Conservation (phyloP, 2,329 filamentous ascomycete species). For the Aspergillus fischeri region DNA sequence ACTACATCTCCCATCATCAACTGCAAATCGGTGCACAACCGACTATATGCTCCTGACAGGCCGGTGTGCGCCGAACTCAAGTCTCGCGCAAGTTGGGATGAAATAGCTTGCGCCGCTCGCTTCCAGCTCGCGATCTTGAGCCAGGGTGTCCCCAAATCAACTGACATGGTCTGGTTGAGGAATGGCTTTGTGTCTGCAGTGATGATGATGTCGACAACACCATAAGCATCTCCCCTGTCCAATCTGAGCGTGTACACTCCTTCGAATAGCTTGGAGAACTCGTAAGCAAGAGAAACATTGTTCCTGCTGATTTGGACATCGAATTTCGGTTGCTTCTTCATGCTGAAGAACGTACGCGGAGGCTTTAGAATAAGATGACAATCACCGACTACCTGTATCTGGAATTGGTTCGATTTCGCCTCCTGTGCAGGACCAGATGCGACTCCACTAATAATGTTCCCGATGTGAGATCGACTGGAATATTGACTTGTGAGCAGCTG, state of each 20-base stretch:
- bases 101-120: constrained; percentile 33
- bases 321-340: constrained; percentile 46
- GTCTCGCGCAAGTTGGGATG: constrained; percentile 35
- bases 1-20: constrained; percentile 35
- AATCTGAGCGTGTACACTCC: constrained; percentile 52
- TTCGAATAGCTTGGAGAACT: constrained; percentile 49
- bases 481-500: constrained; percentile 12
- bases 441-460: constrained; percentile 22
- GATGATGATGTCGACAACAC: constrained; percentile 48
- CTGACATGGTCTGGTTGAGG: constrained; percentile 32
- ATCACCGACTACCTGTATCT: constrained; percentile 52
- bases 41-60: constrained; percentile 35
- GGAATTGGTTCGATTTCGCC: constrained; percentile 41
- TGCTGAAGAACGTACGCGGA: constrained; percentile 39
- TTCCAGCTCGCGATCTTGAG: constrained; percentile 46
- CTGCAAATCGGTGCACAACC: constrained; percentile 37
- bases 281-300: constrained; percentile 39
- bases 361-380: constrained; percentile 51
- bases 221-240: constrained; percentile 47
- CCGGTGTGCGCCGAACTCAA: constrained; percentile 35
- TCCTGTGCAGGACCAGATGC: constrained; percentile 17
- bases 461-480: constrained; percentile 18
- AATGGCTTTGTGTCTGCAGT: constrained; percentile 33
- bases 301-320: constrained; percentile 46
- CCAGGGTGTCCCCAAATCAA: constrained; percentile 46